Percentiles rank a stretch among this genome's conserved stretches.
Evolutionary conservation across 495 filamentous ascomycete genomes (phyloP).

Genomic region (Xylaria intraflava): DNA sequence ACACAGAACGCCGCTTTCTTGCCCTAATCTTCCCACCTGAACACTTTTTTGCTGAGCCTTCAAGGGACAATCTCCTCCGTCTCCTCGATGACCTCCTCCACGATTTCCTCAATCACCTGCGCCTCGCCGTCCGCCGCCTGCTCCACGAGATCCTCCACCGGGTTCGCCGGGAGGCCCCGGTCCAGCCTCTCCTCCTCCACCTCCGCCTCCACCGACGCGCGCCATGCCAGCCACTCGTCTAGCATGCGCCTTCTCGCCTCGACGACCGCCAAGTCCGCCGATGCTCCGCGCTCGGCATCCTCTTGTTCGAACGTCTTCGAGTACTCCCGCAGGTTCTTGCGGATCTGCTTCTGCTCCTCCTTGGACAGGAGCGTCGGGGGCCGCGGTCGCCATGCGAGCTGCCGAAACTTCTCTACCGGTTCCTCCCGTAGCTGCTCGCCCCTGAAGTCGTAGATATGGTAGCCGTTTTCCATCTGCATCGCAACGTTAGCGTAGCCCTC

Average conservation of each 20-base stretch:
- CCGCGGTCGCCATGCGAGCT: slow-evolving; percentile 88
- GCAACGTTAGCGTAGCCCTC: slow-evolving; percentile 39
- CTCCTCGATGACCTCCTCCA: slow-evolving; percentile 93
- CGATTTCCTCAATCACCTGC: slow-evolving; percentile 74
- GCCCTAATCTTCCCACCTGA: slow-evolving; percentile 5
- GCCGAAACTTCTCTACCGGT: slow-evolving; percentile 94
- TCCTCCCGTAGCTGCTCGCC: slow-evolving; percentile 86
- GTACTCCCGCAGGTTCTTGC: slow-evolving; percentile 97
- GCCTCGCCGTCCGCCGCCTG: slow-evolving; percentile 56
- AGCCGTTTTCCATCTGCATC: slow-evolving; percentile 92
- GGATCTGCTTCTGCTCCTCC: slow-evolving; percentile 93
- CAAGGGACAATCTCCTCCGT: slow-evolving; percentile 61
- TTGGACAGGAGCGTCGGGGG: slow-evolving; percentile 81
- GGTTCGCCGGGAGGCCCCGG: slow-evolving; percentile 58
- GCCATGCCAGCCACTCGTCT: slow-evolving; percentile 86
- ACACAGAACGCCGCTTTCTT: slow-evolving; percentile 24
- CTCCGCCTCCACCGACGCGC: slow-evolving; percentile 65
- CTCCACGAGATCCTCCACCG: slow-evolving; percentile 51
- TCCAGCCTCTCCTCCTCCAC: slow-evolving; percentile 63
- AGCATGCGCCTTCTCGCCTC: slow-evolving; percentile 77
- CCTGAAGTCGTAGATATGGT: slow-evolving; percentile 95
- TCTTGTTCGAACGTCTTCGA: slow-evolving; percentile 90
- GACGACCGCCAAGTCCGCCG: slow-evolving; percentile 87
- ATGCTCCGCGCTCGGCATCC: slow-evolving; percentile 83
- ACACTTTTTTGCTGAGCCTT: neutral